Evolutionary conservation across 768 basidiomycete species (phyloP).

Genomic region (Cantharellus anzutake): DNA sequence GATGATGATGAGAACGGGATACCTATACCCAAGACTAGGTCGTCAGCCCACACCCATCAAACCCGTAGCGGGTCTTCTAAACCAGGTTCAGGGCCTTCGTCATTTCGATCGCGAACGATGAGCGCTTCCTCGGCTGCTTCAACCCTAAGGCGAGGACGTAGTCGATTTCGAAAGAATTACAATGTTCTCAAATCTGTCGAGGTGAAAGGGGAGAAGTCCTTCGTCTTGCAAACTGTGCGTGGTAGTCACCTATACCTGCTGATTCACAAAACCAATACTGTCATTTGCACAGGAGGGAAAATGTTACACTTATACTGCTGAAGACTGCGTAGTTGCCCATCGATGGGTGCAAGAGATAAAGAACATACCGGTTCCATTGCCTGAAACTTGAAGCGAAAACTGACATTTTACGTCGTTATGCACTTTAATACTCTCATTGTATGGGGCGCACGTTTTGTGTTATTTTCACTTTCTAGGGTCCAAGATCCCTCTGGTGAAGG

Average conservation of each 20-base stretch:
- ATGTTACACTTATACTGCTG: neutral
- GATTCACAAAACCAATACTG: neutral
- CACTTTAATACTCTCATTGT: too few species aligned
- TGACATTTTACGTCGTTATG: too few species aligned
- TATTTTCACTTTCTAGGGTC: too few species aligned
- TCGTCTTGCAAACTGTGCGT: neutral
- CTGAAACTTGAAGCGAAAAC: too few species aligned
- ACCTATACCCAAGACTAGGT: neutral
- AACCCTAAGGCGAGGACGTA: neutral
- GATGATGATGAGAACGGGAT: neutral
- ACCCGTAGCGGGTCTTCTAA: neutral
- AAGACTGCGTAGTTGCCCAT: neutral
- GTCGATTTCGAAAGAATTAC: neutral
- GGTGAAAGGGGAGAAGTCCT: neutral
- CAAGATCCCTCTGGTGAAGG: too few species aligned
- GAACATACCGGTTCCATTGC: too few species aligned
- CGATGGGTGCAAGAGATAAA: neutral
- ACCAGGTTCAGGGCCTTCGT: neutral
- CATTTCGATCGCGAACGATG: neutral
- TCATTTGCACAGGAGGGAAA: neutral
- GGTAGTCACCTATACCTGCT: neutral
- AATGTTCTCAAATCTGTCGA: neutral
- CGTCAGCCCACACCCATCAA: neutral
- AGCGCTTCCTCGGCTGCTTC: neutral
- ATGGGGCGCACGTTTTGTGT: too few species aligned